Conservation (phyloP, 2,329 filamentous ascomycete genomes). For the Fusarium devonianum region DNA sequence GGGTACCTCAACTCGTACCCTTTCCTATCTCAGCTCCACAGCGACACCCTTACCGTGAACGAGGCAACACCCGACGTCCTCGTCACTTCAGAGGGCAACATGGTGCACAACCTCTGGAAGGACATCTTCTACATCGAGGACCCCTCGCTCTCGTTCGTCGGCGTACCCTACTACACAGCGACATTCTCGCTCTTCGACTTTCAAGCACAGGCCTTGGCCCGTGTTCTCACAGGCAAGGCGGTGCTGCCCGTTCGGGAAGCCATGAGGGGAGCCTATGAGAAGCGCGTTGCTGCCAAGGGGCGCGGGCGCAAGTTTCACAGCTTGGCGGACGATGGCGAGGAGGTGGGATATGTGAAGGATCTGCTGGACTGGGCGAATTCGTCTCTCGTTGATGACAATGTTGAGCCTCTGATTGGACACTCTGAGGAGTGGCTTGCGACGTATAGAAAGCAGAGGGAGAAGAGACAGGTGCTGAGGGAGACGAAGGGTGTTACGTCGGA, state of each 20-base stretch:
- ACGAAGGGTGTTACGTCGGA: constrained; percentile 18
- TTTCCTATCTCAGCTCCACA: constrained; percentile 62
- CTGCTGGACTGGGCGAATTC: constrained; percentile 35
- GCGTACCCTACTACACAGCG: constrained; percentile 69
- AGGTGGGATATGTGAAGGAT: constrained; percentile 36
- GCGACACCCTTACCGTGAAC: constrained; percentile 47
- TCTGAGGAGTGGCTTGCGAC: constrained; percentile 27
- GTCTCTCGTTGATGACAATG: constrained; percentile 1
- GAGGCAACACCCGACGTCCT: constrained; percentile 61
- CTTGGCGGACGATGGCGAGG: constrained; percentile 29
- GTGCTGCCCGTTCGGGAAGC: background rate
- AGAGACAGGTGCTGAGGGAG: constrained; percentile 17
- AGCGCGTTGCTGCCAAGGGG: constrained; percentile 23
- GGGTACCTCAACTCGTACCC: constrained; percentile 74
- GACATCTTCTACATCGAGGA: constrained; percentile 77
- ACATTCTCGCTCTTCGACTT: constrained; percentile 76
- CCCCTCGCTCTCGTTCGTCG: constrained; percentile 68
- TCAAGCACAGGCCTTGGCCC: constrained; percentile 68
- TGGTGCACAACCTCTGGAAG: constrained; percentile 71
- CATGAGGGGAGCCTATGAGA: constrained; percentile 35
- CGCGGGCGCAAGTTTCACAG: constrained; percentile 40
- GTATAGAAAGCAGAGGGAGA: constrained; percentile 21
- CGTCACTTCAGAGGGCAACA: constrained; percentile 67
- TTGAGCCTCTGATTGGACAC: constrained; percentile 20
- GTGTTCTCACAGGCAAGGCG: constrained; percentile 61